phyloP scores from a whole-genome alignment of 805 yeast genomes.

The Metschnikowia cerradonensis region DNA sequence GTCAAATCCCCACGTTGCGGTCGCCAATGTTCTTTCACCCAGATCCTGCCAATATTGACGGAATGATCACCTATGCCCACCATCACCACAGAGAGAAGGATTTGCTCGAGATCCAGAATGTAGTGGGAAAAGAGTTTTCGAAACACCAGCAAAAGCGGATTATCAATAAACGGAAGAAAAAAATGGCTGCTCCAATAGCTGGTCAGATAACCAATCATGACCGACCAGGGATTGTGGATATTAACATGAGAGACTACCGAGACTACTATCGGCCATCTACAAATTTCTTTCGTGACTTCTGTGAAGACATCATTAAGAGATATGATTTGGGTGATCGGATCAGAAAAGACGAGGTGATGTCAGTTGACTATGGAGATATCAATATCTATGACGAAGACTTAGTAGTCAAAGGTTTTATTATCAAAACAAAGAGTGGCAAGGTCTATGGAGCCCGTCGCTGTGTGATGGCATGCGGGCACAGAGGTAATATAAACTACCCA shows the following conservation, averaged over 20 bases:
- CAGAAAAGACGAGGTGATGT: conserved; percentile 29
- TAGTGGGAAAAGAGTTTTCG: conserved; percentile 42
- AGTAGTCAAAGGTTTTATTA: conserved; percentile 29
- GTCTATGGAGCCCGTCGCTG: conserved; percentile 32
- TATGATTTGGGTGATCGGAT: conserved; percentile 30
- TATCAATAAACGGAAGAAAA: conserved; percentile 17
- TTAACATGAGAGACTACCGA: conserved; percentile 41
- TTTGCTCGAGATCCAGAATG: conserved; percentile 38
- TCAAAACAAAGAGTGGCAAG: conserved; percentile 29
- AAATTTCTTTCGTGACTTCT: conserved; percentile 35
- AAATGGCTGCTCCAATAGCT: conserved; percentile 16
- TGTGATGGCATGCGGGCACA: conserved; percentile 35
- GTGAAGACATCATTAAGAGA: conserved; percentile 30
- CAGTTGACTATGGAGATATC: conserved; percentile 28
- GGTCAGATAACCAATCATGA: conserved; percentile 20
- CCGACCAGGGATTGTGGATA: conserved; percentile 34
- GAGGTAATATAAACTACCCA: conserved; percentile 33
- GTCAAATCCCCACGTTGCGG: conserved; percentile 40
- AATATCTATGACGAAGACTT: conserved; percentile 20
- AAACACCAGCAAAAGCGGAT: conserved; percentile 39
- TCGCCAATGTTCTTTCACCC: conserved; percentile 49
- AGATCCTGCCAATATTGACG: conserved; percentile 43
- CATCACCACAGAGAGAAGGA: conserved; percentile 29
- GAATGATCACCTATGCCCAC: conserved; percentile 39
- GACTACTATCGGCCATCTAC: conserved; percentile 45